Percentiles rank a stretch among this genome's conserved stretches.
These are phyloP conservation scores for Spergularia marina DNA, from an alignment of 148 eudicot genomes.

Conservation along the genomic window DNA sequence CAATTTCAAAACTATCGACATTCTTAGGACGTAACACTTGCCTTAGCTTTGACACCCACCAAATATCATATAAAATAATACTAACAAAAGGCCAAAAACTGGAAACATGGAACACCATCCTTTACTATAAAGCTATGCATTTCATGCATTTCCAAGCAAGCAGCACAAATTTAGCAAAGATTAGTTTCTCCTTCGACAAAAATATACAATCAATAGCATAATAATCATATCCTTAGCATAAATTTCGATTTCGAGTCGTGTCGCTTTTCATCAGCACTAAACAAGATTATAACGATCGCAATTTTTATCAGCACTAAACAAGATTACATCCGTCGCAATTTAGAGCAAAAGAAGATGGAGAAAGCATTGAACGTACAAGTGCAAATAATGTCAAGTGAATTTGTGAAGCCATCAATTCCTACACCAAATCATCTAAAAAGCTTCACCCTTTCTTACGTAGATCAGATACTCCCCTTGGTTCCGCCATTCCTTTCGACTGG, in stretches of 20 bases:
- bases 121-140: conserved; percentile 14
- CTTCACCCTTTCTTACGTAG: conserved; percentile 7
- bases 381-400: conserved; percentile 7
- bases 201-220: neutral
- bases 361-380: conserved; percentile 7
- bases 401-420: conserved; percentile 17
- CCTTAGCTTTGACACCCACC: conserved; percentile 2
- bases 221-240: neutral
- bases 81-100: too few relatives aligned
- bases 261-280: neutral
- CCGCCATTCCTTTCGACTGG: conserved; percentile 18
- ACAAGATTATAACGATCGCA: neutral
- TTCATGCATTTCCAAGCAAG: conserved; percentile 17
- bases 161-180: neutral
- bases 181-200: neutral
- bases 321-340: neutral
- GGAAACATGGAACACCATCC: neutral
- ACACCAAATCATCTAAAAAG: conserved; percentile 12
- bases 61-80: neutral
- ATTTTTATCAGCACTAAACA: neutral
- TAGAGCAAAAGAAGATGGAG: neutral
- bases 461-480: conserved; percentile 14
- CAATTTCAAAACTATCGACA: neutral
- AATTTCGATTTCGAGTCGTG: neutral
- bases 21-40: conserved; percentile 13